Base-by-base conservation (phyloP, 306 rosid species). In the Prunus mume region DNA sequence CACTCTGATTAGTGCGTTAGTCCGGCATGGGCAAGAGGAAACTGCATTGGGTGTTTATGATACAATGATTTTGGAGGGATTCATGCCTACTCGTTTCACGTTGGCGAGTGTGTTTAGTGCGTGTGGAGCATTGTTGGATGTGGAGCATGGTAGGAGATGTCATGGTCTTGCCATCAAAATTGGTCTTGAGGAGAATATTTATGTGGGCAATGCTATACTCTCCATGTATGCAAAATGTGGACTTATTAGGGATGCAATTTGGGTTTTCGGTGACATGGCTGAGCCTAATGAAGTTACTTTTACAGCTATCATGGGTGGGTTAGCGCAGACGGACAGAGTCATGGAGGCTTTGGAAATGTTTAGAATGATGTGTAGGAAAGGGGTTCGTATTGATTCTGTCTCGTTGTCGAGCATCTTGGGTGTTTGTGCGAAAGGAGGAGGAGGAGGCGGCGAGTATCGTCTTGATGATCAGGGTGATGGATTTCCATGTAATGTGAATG, bases 261-360 rank as follows among this genome's bases (percentile, higher is more conserved):
- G 41, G 75, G 85, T 87, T 83, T 91, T 90, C 51, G 62, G 51
- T 77, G 90, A 65, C 69, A 81, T 91, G 80, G 54, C 34, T 61
- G 89, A 91, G 49, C 95, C 88, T 41, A 91, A 89, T 76, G 93
- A 88, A 83, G 93, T 91, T 80, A 83, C 95, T 64, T 90, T 91
- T 81, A 91, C 97, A 1, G 84, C 91, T 27, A 79, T 91, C 88
- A 88, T 91, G 88, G 77, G 85, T 60, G 95, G 91, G 3, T 84
- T 91, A 62, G 81, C 86, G 10, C 83, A 68, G 68, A 85, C 84
- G 0, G 79, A 82, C 72, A 83, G 82, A 61, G 86, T 80, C 6
- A 32, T 27, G 63, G 91, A 90, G 80, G 91, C 93, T 68, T 81
- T 66, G 24, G 83, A 84, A 27, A 75, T 85, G 88, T 88, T 88